These are phyloP conservation scores for Coelastrella sp. DNA, from an alignment of 139 green algal genomes.

Conservation along the genomic window DNA sequence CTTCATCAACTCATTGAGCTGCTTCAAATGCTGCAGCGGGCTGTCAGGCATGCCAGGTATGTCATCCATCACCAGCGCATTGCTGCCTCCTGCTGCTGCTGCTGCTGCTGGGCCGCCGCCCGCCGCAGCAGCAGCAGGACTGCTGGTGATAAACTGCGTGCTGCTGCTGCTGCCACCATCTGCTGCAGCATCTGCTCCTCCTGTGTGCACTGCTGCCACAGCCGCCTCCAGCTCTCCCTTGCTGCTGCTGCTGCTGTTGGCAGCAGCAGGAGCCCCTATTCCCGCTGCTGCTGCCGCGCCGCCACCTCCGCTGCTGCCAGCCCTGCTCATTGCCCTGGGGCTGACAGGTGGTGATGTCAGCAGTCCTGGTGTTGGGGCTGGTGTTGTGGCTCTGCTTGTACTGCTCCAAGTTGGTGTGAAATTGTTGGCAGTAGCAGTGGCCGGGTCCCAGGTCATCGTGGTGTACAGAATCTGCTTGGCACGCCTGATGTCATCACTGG, in stretches of 20 bases:
- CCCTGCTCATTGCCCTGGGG: background rate
- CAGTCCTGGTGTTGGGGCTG: background rate
- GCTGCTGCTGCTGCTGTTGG: background rate
- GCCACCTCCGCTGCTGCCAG: slow-evolving; percentile 10
- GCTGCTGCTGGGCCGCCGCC: background rate
- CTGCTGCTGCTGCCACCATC: slow-evolving; percentile 1
- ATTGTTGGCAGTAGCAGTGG: slow-evolving; percentile 39
- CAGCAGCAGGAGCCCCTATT: background rate
- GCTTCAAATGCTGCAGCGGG: slow-evolving; percentile 73
- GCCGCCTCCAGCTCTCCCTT: background rate
- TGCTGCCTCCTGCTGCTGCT: slow-evolving; percentile 2
- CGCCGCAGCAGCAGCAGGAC: background rate
- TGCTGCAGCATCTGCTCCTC: background rate
- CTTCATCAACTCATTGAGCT: slow-evolving; percentile 77
- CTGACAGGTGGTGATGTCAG: slow-evolving; percentile 11
- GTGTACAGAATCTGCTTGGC: slow-evolving; percentile 83
- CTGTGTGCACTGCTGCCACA: background rate
- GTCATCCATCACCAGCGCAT: background rate
- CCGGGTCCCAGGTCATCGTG: slow-evolving; percentile 78
- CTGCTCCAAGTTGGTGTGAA: slow-evolving; percentile 15
- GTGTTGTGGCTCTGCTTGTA: slow-evolving; percentile 19
- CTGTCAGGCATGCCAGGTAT: slow-evolving; percentile 69
- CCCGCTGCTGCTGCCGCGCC: background rate
- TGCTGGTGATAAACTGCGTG: background rate
- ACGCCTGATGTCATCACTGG: slow-evolving; percentile 80